A percentile compares a stretch with the other conserved stretches of the same genome.
These are phyloP conservation scores for Aspergillus sp. DNA, from an alignment of 2,329 filamentous ascomycete genomes.

Conservation along the genomic window DNA sequence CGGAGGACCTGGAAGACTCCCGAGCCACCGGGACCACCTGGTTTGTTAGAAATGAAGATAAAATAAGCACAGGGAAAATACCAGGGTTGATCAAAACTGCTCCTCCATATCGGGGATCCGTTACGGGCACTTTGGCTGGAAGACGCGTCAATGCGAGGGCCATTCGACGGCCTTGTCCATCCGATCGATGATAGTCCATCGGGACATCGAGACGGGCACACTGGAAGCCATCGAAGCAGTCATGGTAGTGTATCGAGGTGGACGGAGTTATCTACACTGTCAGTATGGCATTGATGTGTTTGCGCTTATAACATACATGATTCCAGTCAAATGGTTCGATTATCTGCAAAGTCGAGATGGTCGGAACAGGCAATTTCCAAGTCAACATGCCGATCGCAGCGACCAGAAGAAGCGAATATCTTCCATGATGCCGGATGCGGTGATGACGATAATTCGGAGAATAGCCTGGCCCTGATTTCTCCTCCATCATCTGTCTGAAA, in stretches of 20 bases:
- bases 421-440: too few relatives aligned
- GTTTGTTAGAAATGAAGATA: conserved; percentile 1
- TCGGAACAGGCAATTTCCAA: too few relatives aligned
- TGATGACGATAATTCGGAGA: too few relatives aligned
- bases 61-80: conserved; percentile 6
- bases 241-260: conserved; percentile 26
- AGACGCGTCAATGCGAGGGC: conserved; percentile 43
- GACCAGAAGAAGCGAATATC: too few relatives aligned
- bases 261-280: conserved; percentile 22
- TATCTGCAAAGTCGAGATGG: too few relatives aligned
- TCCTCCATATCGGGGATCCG: conserved; percentile 43
- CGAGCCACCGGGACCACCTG: conserved; percentile 42
- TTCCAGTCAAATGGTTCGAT: too few relatives aligned
- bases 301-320: too few relatives aligned
- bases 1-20: conserved; percentile 32
- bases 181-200: conserved; percentile 40
- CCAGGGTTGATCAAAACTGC: conserved; percentile 46
- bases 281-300: too few relatives aligned
- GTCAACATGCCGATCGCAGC: too few relatives aligned
- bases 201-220: conserved; percentile 49
- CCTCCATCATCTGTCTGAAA: too few relatives aligned
- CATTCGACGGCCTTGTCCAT: conserved; percentile 29
- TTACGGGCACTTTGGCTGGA: conserved; percentile 38
- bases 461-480: too few relatives aligned
- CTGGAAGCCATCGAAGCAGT: conserved; percentile 43